Evolutionary conservation across 208 protist species (phyloP), one percentile per base, ranked within the genome.

Genomic region (Trypanosomatidae sp.): DNA sequence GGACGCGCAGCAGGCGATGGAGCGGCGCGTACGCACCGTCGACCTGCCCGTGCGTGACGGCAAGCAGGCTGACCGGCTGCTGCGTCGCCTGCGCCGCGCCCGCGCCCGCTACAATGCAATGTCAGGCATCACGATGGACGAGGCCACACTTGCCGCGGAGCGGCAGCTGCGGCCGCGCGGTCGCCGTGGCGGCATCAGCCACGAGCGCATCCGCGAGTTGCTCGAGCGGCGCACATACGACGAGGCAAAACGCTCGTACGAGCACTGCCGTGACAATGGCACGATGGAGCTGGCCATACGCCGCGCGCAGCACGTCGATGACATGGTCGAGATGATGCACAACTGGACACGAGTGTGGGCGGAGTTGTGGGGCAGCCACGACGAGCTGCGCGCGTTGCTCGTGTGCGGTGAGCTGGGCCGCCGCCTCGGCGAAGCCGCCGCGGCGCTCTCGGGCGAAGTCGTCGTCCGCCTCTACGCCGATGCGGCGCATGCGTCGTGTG

Each of bases 391-490:
- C 2, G 78, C 71, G 6, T 63, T 65, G 16, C 61, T 92, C 30
- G 33, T 67, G 2, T 77, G 83, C 8, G 15, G 39, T 13, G 61
- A 27, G 10, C 51, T 90, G 3, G 82, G 77, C 33, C 22, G 28
- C 5, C 37, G 41, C 0, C 46, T 88, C 16, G 83, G 78, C 3
- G 63, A 74, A 48, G 78, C 71, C 0, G 71, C 75, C 2, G 78
- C 71, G 6, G 66, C 67, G 16, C 61, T 92, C 30, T 35, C 71
- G 2, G 83, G 83, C 8, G 74, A 81, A 21, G 61, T 86, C 4
- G 63, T 84, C 13, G 49, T 88, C 16, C 77, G 83, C 10, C 56
- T 88, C 16, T 88, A 70, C 64, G 40, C 61, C 22, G 83, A 92
- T 38, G 66, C 50, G 33, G 60, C 70, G 4, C 55, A 72, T 28